Base-by-base conservation (phyloP, 2,329 filamentous ascomycete species). In the Dissoconium aciculare region DNA sequence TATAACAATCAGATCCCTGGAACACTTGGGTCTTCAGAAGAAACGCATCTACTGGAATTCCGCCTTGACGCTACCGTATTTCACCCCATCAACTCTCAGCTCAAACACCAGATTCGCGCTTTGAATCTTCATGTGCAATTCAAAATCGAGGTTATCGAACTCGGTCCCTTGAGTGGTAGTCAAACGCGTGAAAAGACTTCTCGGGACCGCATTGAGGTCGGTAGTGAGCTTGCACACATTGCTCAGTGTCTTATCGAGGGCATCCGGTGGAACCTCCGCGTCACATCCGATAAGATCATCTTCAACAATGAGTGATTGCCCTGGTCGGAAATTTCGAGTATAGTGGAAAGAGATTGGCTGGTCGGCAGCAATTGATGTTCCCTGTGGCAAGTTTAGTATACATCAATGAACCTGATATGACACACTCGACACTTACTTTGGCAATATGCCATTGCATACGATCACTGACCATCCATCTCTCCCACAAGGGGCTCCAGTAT, bases 361-460 rank as follows among this genome's bases (percentile, higher is more conserved):
- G 1, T 72, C 60, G n/a, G 79, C 74, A 5, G 77, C 83, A 21
- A 85, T 68, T 21, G 78, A 69, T 43, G 82, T 78, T 35, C 77
- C 78, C 74, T 52, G 27, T 11, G 15, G n/a, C n/a, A n/a, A n/a
- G n/a, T n/a, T n/a, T n/a, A n/a, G n/a, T n/a, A n/a, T n/a, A n/a
- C n/a, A n/a, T n/a, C n/a, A n/a, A n/a, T n/a, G n/a, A n/a, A n/a
- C n/a, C n/a, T n/a, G n/a, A n/a, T n/a, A n/a, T n/a, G n/a, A n/a
- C n/a, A n/a, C 5, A 15, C 3, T 13, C 26, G 27, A 12, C 33
- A 55, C 62, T 43, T 45, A 74, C 76, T 67, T 82, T 83, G 38
- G 73, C 70, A 50, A 84, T 81, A 53, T 84, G 78, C 80, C 80
- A 85, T 55, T 83, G 77, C 78, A 87, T 84, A 28, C 79, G 66